phyloP scores from a whole-genome alignment of 805 yeast species.

The Metschnikowia kofuensis region DNA sequence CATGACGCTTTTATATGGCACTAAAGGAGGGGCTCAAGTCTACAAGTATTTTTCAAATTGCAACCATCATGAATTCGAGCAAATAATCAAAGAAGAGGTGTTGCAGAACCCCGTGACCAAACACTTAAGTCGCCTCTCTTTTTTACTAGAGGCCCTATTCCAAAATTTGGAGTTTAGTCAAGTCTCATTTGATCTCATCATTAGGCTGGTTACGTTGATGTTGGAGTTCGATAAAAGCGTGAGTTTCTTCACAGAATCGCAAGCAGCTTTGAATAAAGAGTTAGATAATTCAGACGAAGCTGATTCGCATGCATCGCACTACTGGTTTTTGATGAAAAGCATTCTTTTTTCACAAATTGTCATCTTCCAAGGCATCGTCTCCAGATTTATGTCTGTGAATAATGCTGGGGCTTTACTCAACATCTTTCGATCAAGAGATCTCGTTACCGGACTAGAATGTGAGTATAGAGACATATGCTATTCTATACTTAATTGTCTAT shows the following conservation, averaged over 20 bases:
- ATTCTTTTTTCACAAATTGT: conserved; percentile 48
- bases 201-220: conserved; percentile 21
- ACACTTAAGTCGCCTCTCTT: conserved; percentile 48
- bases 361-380: conserved; percentile 48
- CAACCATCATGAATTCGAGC: conserved; percentile 13
- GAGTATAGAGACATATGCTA: conserved; percentile 28
- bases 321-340: conserved; percentile 40
- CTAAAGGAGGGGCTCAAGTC: conserved; percentile 12
- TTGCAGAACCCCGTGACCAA: conserved; percentile 42
- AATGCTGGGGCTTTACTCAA: conserved; percentile 12
- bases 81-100: conserved; percentile 11
- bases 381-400: conserved; percentile 32
- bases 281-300: conserved; percentile 8
- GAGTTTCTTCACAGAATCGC: conserved; percentile 14
- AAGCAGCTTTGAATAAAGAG: conserved; percentile 12
- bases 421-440: conserved; percentile 19
- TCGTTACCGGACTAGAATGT: conserved; percentile 16
- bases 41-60: conserved; percentile 21
- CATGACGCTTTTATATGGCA: conserved; percentile 20
- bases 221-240: conserved; percentile 28
- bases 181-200: conserved; percentile 19
- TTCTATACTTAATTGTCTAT: conserved; percentile 39
- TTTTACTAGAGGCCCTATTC: conserved; percentile 39
- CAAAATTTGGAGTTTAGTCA: conserved; percentile 14
- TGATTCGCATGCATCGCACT: conserved; percentile 19